Evolutionary conservation across 2,329 filamentous ascomycete genomes (phyloP).

Genomic region (Neofusicoccum laricinum): DNA sequence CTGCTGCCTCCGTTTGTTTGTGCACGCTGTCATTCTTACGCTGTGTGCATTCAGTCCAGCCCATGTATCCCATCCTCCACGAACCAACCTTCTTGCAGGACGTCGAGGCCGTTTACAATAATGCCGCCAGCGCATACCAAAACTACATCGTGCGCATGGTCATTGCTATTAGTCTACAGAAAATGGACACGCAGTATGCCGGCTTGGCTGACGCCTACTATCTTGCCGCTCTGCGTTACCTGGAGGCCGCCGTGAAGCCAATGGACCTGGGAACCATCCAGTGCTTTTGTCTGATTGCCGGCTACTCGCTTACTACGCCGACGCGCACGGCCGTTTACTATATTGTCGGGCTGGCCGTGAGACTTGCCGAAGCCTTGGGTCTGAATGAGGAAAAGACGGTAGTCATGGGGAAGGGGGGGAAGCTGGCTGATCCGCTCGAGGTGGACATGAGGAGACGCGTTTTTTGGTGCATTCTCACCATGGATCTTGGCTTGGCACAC

Average conservation of each 20-base stretch:
- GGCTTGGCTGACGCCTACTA: conserved; percentile 95
- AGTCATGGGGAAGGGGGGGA: conserved; percentile 57
- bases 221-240: conserved; percentile 77
- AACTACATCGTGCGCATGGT: conserved; percentile 90
- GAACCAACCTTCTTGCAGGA: conserved; percentile 75
- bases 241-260: conserved; percentile 79
- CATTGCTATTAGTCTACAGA: conserved; percentile 91
- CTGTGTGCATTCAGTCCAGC: conserved; percentile 61
- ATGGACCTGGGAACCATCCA: conserved; percentile 90
- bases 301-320: conserved; percentile 89
- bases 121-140: conserved; percentile 73
- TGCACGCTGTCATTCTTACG: neutral
- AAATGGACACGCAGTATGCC: conserved; percentile 84
- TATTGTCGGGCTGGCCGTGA: conserved; percentile 81
- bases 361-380: conserved; percentile 84
- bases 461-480: conserved; percentile 82
- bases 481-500: conserved; percentile 86
- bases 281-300: conserved; percentile 80
- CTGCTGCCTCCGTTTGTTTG: neutral
- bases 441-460: conserved; percentile 86
- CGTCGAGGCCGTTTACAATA: conserved; percentile 75
- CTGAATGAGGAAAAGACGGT: conserved; percentile 89
- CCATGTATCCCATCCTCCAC: conserved; percentile 83
- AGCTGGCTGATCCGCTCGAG: conserved; percentile 65
- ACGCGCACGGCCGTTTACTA: conserved; percentile 92